Evolutionary conservation across 1,284 basidiomycete genomes (phyloP).

Genomic region (Cerioporus squamosus): DNA sequence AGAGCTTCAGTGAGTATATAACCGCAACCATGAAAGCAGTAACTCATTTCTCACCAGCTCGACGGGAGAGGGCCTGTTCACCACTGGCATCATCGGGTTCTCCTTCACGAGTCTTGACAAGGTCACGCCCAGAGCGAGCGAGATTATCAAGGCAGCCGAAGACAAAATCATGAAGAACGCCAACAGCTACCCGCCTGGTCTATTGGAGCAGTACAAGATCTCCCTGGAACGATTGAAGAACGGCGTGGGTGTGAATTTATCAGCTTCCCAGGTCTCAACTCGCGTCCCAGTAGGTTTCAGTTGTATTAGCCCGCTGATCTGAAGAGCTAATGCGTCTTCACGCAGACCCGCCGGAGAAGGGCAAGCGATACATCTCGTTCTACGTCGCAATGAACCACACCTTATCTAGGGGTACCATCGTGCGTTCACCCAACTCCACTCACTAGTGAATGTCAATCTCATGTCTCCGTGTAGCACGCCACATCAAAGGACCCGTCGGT

Average conservation of each 20-base stretch:
- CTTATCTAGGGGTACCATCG: slow-evolving; percentile 46
- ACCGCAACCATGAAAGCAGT: background rate
- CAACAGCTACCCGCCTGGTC: slow-evolving; percentile 31
- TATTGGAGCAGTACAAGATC: slow-evolving; percentile 41
- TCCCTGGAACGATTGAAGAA: slow-evolving; percentile 36
- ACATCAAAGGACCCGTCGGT: slow-evolving; percentile 42
- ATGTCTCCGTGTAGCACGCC: slow-evolving; percentile 32
- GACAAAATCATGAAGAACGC: slow-evolving; percentile 29
- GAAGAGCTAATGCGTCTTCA: background rate
- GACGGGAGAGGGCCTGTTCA: slow-evolving; percentile 33
- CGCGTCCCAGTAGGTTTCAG: slow-evolving; percentile 29
- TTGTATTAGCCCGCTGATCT: background rate
- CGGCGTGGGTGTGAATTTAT: slow-evolving; percentile 36
- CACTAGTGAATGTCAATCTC: background rate
- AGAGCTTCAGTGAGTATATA: slow-evolving; percentile 35
- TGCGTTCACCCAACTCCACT: background rate
- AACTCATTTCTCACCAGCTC: slow-evolving; percentile 18
- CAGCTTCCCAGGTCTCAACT: slow-evolving; percentile 28
- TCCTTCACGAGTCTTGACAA: slow-evolving; percentile 29
- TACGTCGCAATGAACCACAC: slow-evolving; percentile 36
- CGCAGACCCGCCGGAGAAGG: slow-evolving; percentile 30
- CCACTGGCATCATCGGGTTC: slow-evolving; percentile 32
- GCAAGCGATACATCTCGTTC: slow-evolving; percentile 40
- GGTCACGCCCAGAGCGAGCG: slow-evolving; percentile 27
- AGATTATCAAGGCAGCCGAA: slow-evolving; percentile 32